These are phyloP conservation scores for Botrytis tulipae DNA, from an alignment of 2,329 filamentous ascomycete genomes.

Conservation along the genomic window DNA sequence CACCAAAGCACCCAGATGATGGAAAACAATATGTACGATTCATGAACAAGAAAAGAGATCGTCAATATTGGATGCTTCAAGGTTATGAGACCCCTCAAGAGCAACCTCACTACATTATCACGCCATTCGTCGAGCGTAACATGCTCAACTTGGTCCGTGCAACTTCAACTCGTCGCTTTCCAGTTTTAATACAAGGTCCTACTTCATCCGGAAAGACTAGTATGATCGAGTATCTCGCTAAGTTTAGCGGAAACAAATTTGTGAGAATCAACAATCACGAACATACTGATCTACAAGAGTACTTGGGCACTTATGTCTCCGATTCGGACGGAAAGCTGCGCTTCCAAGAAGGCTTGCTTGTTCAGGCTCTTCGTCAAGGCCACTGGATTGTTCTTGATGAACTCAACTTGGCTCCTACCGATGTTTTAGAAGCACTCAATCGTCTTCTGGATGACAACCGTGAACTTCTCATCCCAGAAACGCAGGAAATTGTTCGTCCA, in stretches of 20 bases:
- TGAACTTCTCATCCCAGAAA: constrained; percentile 93
- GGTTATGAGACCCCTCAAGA: constrained; percentile 66
- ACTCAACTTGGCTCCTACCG: constrained; percentile 91
- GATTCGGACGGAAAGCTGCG: constrained; percentile 77
- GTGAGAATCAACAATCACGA: constrained; percentile 99
- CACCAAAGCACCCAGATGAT: constrained; percentile 74
- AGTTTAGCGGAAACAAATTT: constrained; percentile 93
- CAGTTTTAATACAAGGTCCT: constrained; percentile 91
- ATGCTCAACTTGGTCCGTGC: constrained; percentile 91
- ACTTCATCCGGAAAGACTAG: constrained; percentile 98
- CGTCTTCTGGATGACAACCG: constrained; percentile 93
- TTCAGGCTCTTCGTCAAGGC: constrained; percentile 86
- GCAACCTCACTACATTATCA: constrained; percentile 91
- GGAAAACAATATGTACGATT: constrained; percentile 78
- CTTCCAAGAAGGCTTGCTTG: constrained; percentile 91
- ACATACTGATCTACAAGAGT: constrained; percentile 97
- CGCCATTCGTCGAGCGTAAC: constrained; percentile 91
- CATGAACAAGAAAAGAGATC: constrained; percentile 58
- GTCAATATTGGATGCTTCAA: constrained; percentile 87
- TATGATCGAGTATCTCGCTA: constrained; percentile 99
- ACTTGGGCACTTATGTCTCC: constrained; percentile 91
- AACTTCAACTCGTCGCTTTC: constrained; percentile 86
- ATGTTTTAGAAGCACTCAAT: constrained; percentile 95
- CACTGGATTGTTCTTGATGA: constrained; percentile 99
- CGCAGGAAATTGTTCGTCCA: constrained; percentile 87